These are phyloP conservation scores for Boeremia lycopersici DNA, from an alignment of 2,329 filamentous ascomycete species.

Conservation along the genomic window DNA sequence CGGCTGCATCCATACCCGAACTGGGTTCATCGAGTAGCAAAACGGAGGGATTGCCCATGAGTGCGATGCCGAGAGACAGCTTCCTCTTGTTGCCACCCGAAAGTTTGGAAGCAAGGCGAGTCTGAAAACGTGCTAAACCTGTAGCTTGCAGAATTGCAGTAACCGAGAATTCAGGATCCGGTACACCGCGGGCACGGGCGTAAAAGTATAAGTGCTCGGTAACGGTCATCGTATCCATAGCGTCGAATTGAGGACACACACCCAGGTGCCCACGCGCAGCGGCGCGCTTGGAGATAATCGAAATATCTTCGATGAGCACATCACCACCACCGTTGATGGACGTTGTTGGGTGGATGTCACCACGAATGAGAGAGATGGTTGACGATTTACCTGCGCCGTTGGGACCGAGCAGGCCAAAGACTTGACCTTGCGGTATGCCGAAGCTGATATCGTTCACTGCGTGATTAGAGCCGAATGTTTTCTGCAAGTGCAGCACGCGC, in stretches of 20 bases:
- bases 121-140: slow-evolving; percentile 71
- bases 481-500: slow-evolving; percentile 79
- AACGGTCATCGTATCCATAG: slow-evolving; percentile 90
- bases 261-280: slow-evolving; percentile 78
- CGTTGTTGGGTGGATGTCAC: slow-evolving; percentile 77
- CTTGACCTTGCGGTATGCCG: slow-evolving; percentile 76
- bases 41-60: slow-evolving; percentile 90
- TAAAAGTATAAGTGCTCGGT: slow-evolving; percentile 87
- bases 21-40: slow-evolving; percentile 88
- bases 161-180: slow-evolving; percentile 78
- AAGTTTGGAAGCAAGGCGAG: slow-evolving; percentile 77
- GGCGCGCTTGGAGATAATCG: slow-evolving; percentile 73
- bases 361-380: slow-evolving; percentile 85
- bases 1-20: slow-evolving; percentile 86
- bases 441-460: slow-evolving; percentile 92
- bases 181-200: slow-evolving; percentile 79
- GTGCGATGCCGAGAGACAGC: slow-evolving; percentile 82
- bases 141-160: slow-evolving; percentile 79
- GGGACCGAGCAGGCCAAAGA: slow-evolving; percentile 87
- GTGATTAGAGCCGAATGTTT: slow-evolving; percentile 72
- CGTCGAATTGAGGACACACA: slow-evolving; percentile 80
- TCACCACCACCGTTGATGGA: slow-evolving; percentile 68
- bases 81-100: slow-evolving; percentile 96
- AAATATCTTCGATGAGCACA: slow-evolving; percentile 78
- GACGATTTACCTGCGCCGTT: slow-evolving; percentile 93